These are phyloP conservation scores for Calamus simplicifolius DNA, from an alignment of 176 grass and related monocot genomes.

Conservation along the genomic window DNA sequence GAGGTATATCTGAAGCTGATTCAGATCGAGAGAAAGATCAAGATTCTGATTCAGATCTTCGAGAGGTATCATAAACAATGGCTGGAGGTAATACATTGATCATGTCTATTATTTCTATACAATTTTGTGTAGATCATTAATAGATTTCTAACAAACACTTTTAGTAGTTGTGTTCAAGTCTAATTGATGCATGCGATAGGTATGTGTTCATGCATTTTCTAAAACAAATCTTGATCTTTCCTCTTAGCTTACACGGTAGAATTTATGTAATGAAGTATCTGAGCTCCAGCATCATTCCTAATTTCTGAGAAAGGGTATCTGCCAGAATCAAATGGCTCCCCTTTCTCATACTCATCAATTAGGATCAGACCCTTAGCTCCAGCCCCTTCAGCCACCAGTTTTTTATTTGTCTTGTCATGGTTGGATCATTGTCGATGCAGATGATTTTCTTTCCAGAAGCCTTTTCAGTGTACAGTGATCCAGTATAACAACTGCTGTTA, in stretches of 20 bases:
- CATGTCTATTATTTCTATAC: too few relatives aligned
- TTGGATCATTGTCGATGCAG: constrained; percentile 53
- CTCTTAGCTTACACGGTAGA: constrained; percentile 48
- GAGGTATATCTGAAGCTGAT: too few relatives aligned
- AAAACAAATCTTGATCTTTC: not conserved
- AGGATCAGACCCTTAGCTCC: constrained; percentile 61
- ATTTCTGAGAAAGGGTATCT: constrained; percentile 75
- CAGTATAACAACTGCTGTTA: constrained; percentile 85
- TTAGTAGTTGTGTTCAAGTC: too few relatives aligned
- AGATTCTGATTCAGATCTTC: too few relatives aligned
- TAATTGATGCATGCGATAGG: too few relatives aligned
- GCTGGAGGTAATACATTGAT: too few relatives aligned
- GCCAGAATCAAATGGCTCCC: constrained; percentile 57
- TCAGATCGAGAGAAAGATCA: too few relatives aligned
- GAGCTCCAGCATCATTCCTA: constrained; percentile 52
- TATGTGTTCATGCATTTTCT: too few relatives aligned
- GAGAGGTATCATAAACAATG: too few relatives aligned
- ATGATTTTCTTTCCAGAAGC: constrained; percentile 76
- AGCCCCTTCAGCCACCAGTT: constrained; percentile 56
- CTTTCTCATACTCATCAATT: constrained; percentile 54
- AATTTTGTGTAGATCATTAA: too few relatives aligned
- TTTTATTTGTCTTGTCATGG: constrained; percentile 62
- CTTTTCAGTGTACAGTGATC: constrained; percentile 68
- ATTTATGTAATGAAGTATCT: constrained; percentile 87
- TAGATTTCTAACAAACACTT: too few relatives aligned